These are phyloP conservation scores for Eucalyptus tenuipes DNA, from an alignment of 345 rosid genomes.

Conservation along the genomic window DNA sequence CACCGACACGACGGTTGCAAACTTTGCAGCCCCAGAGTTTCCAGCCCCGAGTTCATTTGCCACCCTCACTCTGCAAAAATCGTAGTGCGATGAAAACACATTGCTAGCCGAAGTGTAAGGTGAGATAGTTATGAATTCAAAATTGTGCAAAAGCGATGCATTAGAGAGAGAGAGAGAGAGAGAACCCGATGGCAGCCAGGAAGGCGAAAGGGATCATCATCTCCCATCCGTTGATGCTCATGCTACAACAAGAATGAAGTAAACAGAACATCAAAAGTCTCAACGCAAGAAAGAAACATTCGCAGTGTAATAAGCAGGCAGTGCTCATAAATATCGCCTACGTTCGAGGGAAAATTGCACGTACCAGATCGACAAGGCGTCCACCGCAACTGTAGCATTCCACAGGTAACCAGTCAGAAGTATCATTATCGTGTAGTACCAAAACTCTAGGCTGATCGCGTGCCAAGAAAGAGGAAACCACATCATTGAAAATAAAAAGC, in stretches of 20 bases:
- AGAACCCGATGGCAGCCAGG: slow-evolving; percentile 24
- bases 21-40: slow-evolving; percentile 12
- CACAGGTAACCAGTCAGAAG: slow-evolving; percentile 17
- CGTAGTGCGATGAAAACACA: not conserved
- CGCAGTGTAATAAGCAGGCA: not conserved
- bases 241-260: not conserved
- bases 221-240: slow-evolving; percentile 25
- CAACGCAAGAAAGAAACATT: not conserved
- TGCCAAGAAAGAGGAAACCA: not conserved
- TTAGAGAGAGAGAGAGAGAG: not conserved
- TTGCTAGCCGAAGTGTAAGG: not conserved
- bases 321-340: not conserved
- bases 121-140: not conserved
- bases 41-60: slow-evolving; percentile 23
- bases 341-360: not conserved
- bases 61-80: slow-evolving; percentile 15
- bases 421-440: slow-evolving; percentile 22
- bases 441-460: slow-evolving; percentile 18
- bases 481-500: not conserved
- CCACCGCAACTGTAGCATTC: slow-evolving; percentile 20
- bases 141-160: not conserved
- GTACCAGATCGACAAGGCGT: slow-evolving; percentile 15
- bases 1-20: slow-evolving; percentile 11
- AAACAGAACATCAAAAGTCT: not conserved
- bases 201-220: slow-evolving; percentile 29